These are phyloP conservation scores for Fusarium anthophilum DNA, from an alignment of 2,329 filamentous ascomycete species.

Conservation along the genomic window DNA sequence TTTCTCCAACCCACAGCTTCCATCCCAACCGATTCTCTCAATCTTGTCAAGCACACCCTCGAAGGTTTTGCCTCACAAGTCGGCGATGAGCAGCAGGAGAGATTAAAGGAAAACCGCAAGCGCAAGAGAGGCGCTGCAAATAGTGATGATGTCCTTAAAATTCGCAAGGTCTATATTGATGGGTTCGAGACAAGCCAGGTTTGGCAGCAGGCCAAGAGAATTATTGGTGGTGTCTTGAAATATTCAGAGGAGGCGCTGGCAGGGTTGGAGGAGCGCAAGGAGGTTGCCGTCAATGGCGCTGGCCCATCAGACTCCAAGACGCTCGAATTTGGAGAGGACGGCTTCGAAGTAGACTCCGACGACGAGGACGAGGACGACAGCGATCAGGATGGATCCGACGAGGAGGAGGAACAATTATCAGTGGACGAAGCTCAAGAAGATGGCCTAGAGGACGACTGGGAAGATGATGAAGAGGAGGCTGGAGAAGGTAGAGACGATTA, in stretches of 20 bases:
- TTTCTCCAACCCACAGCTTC: slow-evolving; percentile 79
- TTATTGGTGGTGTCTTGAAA: slow-evolving; percentile 69
- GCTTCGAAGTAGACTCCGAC: slow-evolving; percentile 45
- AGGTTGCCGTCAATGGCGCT: slow-evolving; percentile 49
- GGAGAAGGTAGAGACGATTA: slow-evolving; percentile 47
- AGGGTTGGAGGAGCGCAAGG: slow-evolving; percentile 62
- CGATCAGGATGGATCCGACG: slow-evolving; percentile 44
- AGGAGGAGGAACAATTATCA: slow-evolving; percentile 39
- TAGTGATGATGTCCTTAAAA: slow-evolving; percentile 69
- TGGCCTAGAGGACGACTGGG: slow-evolving; percentile 46
- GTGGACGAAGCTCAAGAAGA: slow-evolving; percentile 37
- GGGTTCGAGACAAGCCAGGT: slow-evolving; percentile 90
- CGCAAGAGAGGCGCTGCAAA: slow-evolving; percentile 71
- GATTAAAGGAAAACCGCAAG: slow-evolving; percentile 78
- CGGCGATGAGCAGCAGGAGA: slow-evolving; percentile 74
- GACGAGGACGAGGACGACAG: slow-evolving; percentile 45
- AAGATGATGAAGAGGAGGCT: slow-evolving; percentile 49
- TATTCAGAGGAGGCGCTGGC: slow-evolving; percentile 59
- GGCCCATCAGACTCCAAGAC: slow-evolving; percentile 47
- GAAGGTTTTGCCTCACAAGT: slow-evolving; percentile 81
- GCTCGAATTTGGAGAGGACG: slow-evolving; percentile 43
- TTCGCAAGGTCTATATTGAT: slow-evolving; percentile 84
- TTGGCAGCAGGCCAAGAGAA: slow-evolving; percentile 91
- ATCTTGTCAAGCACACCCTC: slow-evolving; percentile 81
- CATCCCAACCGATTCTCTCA: slow-evolving; percentile 75